Evolutionary conservation across 1,139 yeast genomes (phyloP), one percentile per base, ranked within the genome.

Genomic region (Saccharomyces hybrid): DNA sequence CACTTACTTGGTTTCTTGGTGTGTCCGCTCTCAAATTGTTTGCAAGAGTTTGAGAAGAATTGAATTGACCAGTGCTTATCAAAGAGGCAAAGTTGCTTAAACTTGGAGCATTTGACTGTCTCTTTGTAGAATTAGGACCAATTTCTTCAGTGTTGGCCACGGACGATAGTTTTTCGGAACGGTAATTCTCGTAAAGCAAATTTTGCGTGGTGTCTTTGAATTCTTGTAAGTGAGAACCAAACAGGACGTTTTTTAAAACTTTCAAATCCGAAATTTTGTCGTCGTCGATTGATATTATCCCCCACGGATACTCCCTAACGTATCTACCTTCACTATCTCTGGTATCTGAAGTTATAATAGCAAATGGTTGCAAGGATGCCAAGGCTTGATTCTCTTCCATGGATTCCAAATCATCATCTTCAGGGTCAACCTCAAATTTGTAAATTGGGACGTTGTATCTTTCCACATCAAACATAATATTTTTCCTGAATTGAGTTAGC

Each of bases 181-280:
- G 81, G 70, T 86, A 86, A 57, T 85, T 83, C 66, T 86, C 95
- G 69, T 86, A 86, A 58, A 86, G 72, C 71, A 85, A 83, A 67
- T 84, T 90, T 64, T 85, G 90, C 27, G 93, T 85, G 63, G 84
- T 80, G 66, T 86, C 95, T 71, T 86, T 86, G 71, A 86, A 82
- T 66, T 86, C 93, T 69, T 84, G 89, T 63, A 86, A 75, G 66
- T 86, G 93, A 8, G 89, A 79, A 42, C 90, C 88, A 63, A 86
- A 79, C 46, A 86, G 68, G 0, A 86, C 89, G 53, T 83, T 81
- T 63, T 83, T 84, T 66, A 86, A 73, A 16, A 81, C 71, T 8
- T 81, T 69, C 64, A 86, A 80, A 65, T 86, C 93, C 55, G 86
- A 80, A 57, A 78, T 74, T 50, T 77, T 77, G 48, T 84, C 80